Evolutionary conservation across 2,329 filamentous ascomycete species (phyloP).

Genomic region (Aureobasidium sp.): DNA sequence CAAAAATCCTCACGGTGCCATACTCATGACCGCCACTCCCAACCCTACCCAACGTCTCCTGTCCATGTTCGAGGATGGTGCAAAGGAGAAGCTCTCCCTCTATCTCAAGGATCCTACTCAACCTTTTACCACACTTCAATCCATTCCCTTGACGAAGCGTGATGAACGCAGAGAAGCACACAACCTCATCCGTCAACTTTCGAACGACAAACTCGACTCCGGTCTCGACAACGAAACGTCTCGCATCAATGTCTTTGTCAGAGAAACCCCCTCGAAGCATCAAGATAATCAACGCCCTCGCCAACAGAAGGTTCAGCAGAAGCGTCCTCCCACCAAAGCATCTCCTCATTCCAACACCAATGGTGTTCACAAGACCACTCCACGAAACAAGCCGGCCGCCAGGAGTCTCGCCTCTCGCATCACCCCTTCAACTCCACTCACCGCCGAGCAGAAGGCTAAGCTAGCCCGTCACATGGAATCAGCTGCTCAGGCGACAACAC

Average conservation of each 20-base stretch:
- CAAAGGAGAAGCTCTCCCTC: not conserved
- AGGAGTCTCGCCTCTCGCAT: not conserved
- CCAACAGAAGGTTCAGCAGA: not conserved
- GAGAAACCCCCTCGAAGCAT: not conserved
- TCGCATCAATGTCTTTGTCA: not conserved
- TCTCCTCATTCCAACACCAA: not conserved
- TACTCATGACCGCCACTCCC: not conserved
- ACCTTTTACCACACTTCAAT: not conserved
- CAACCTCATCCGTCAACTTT: not conserved
- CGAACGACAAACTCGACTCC: not conserved
- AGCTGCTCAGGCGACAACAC: not conserved
- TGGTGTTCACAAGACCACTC: not conserved
- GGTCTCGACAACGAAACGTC: not conserved
- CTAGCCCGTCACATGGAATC: not conserved
- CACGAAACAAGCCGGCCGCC: not conserved
- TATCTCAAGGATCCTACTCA: not conserved
- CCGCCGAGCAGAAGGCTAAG: not conserved
- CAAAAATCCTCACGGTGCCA: not conserved
- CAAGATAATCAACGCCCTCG: not conserved
- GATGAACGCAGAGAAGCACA: not conserved
- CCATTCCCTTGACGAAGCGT: not conserved
- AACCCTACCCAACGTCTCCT: not conserved
- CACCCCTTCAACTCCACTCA: not conserved
- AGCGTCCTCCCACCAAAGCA: not conserved
- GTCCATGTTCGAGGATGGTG: not conserved